These are phyloP conservation scores for Pyrenula massariospora DNA, from an alignment of 495 filamentous ascomycete species.

Conservation along the genomic window DNA sequence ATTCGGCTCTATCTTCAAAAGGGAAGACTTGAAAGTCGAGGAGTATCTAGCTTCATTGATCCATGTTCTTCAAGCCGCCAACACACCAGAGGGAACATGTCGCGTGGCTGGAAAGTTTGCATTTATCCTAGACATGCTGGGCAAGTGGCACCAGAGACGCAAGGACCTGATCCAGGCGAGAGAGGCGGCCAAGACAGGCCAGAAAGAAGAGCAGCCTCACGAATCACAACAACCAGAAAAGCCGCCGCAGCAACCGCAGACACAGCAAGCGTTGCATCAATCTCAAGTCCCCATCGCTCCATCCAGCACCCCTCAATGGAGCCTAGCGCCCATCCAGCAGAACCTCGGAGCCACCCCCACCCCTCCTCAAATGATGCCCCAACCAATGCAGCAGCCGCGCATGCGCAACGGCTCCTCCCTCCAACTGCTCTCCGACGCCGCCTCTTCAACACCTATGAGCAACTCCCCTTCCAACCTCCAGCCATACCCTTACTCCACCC, in stretches of 20 bases:
- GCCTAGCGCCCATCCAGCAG: too few species aligned
- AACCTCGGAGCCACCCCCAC: too few species aligned
- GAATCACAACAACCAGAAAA: constrained; percentile 4
- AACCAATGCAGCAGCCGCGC: constrained; percentile 2
- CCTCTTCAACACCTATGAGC: constrained; percentile 5
- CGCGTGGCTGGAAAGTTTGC: constrained; percentile 67
- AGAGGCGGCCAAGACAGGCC: neutral
- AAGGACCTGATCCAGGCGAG: constrained; percentile 18
- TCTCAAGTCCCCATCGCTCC: constrained; percentile 6
- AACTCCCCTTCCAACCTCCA: constrained; percentile 1
- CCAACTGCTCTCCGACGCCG: constrained; percentile 5
- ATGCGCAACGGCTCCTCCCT: constrained; percentile 5
- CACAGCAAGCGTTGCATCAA: constrained; percentile 1
- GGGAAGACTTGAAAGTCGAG: constrained; percentile 63
- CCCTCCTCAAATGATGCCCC: neutral
- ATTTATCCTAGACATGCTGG: constrained; percentile 61
- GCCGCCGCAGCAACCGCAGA: constrained; percentile 5
- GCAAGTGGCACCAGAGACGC: constrained; percentile 53
- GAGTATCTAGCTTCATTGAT: constrained; percentile 59
- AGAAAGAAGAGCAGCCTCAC: constrained; percentile 10
- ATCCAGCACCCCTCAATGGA: neutral
- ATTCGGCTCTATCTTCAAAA: constrained; percentile 65
- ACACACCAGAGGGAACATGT: constrained; percentile 48
- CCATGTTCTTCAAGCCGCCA: constrained; percentile 48
- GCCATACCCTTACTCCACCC: constrained; percentile 6